phyloP scores from a whole-genome alignment of 306 rosid genomes.

The Vicia faba region DNA sequence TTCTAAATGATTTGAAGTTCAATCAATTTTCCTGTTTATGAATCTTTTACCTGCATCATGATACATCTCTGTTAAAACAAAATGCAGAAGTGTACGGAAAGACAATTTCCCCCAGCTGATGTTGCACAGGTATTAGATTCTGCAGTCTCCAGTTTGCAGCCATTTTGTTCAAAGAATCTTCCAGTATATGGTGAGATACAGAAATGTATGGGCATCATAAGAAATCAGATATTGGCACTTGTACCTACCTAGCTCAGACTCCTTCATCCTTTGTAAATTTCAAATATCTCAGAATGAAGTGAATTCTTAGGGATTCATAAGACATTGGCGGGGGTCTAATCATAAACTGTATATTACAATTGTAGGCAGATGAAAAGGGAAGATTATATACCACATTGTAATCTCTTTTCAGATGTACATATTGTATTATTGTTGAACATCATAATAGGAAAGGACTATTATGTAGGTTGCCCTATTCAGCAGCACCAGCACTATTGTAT shows the following conservation, averaged over 20 bases:
- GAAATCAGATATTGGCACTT: constrained; percentile 90
- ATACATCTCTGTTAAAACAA: constrained; percentile 33
- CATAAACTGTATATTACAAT: constrained; percentile 26
- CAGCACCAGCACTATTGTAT: constrained; percentile 24
- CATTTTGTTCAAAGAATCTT: constrained; percentile 71
- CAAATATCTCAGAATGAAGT: background rate
- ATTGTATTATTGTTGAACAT: constrained; percentile 19
- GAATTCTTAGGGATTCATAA: constrained; percentile 31
- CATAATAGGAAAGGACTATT: constrained; percentile 21
- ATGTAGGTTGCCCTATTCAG: constrained; percentile 29
- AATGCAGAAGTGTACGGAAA: constrained; percentile 92
- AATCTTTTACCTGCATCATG: constrained; percentile 29
- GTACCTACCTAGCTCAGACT: constrained; percentile 63
- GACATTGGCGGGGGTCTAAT: constrained; percentile 1
- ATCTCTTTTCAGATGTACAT: constrained; percentile 43
- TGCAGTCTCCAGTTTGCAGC: constrained; percentile 78
- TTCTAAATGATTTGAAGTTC: background rate
- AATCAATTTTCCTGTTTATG: constrained; percentile 17
- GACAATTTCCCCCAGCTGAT: constrained; percentile 90
- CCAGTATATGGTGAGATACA: constrained; percentile 79
- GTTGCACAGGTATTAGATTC: constrained; percentile 84
- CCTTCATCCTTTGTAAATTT: constrained; percentile 33
- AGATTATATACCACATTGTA: constrained; percentile 18
- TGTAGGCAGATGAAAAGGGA: constrained; percentile 36
- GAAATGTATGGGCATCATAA: constrained; percentile 90